Base-by-base conservation (phyloP, 345 rosid species). In the Capsella bursapastoris region DNA sequence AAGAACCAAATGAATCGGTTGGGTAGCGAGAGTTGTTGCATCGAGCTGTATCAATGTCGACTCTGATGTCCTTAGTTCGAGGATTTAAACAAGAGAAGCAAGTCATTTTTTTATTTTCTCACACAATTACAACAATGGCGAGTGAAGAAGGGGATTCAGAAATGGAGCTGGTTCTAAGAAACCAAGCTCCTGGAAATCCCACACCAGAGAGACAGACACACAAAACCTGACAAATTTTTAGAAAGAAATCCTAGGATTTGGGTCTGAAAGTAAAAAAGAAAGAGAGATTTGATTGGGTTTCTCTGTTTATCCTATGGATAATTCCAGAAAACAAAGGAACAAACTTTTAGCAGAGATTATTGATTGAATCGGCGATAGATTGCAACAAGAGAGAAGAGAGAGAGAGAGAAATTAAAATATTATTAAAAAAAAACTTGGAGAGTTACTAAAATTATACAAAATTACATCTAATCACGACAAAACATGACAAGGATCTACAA, bases 71-170 rank as follows among this genome's bases (percentile, higher is more conserved):
- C 10, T 85, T 86, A 12, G 82, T 78, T 31, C 79, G 84, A 3
- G 87, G 79, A 71, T 56, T 81, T n/a, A 89, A 28, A 81, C 99
- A 95, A 76, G 90, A 86, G 74, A 92, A 95, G 80, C 97, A 95
- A 76, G 89, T 82, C 99, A 90, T 95, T 29, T 31, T 95, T 29
- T 31, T 37, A 1, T 27, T 35, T 18, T 31, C 47, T 25, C 28
- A 0, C 47, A 51, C 11, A 13, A 22, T 40, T 16, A 18, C 22
- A 29, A 32, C 29, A 55, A 31, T 32, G 69, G 34, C 22, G 43
- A 15, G 15, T 43, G 2, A 9, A 13, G 15, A 2, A 38, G 8
- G 64, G 29, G 72, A 66, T 35, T 64, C 3, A 47, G 13, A 44
- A 43, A 77, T 31, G 71, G 80, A 76, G 75, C 68, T 59, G 79